Conservation (phyloP, 73 alveolate species). For the Paramecium biaurelia region DNA sequence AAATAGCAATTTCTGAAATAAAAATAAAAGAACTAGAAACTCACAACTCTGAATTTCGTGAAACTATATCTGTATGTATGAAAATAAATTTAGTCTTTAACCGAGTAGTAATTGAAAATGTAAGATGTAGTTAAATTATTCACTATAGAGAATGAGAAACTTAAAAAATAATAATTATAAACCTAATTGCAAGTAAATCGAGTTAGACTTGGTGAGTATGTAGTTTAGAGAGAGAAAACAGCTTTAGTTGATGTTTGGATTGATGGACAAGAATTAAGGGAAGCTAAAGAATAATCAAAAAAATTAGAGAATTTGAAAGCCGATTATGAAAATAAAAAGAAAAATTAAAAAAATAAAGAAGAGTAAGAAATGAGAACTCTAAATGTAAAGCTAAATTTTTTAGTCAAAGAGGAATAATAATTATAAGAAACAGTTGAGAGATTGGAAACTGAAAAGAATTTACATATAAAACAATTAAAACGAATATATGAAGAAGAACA, state of each 20-base stretch:
- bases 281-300: background rate
- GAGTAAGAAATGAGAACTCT: background rate
- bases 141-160: background rate
- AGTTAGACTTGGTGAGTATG: constrained; percentile 11
- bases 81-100: background rate
- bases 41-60: background rate
- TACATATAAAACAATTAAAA: constrained; percentile 69
- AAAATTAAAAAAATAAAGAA: background rate
- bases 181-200: background rate
- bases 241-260: constrained; percentile 26
- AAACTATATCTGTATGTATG: background rate
- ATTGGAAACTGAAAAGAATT: constrained; percentile 77
- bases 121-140: background rate
- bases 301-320: background rate
- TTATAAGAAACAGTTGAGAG: constrained; percentile 69
- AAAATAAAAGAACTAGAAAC: constrained; percentile 5
- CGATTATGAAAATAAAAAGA: background rate
- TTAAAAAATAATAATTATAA: background rate
- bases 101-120: background rate
- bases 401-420: constrained; percentile 77
- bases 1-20: background rate
- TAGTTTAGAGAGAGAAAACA: constrained; percentile 2
- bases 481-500: constrained; percentile 75
- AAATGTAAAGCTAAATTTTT: constrained; percentile 51
- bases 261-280: background rate